These are phyloP conservation scores for Myxozyma mucilagina DNA, from an alignment of 805 yeast species.

Conservation along the genomic window DNA sequence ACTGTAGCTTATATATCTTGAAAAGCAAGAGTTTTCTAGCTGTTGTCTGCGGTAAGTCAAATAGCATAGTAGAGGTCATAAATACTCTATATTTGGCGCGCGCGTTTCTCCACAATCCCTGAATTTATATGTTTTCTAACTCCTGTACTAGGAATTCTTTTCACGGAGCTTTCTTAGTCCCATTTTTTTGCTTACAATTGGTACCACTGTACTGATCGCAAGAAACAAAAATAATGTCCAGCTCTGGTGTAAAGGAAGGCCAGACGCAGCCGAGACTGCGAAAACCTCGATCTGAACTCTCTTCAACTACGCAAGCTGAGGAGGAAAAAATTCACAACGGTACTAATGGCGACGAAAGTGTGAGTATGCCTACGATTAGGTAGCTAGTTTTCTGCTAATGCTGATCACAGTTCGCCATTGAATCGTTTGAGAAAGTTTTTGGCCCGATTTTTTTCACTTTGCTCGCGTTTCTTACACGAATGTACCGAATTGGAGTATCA, in stretches of 20 bases:
- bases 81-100: conserved; percentile 16
- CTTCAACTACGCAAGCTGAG: not conserved
- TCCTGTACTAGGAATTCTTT: too few relatives aligned
- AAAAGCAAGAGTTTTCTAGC: too few relatives aligned
- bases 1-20: too few relatives aligned
- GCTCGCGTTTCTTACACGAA: conserved; percentile 54
- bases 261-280: conserved; percentile 5
- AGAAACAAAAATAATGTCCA: not conserved
- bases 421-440: conserved; percentile 12
- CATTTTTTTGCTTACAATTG: not conserved
- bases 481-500: conserved; percentile 70
- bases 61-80: too few relatives aligned
- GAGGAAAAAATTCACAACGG: not conserved
- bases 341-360: not conserved
- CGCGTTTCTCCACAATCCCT: not conserved
- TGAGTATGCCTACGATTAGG: not conserved
- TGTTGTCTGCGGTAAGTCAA: too few relatives aligned
- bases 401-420: conserved; percentile 1
- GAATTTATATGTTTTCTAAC: not conserved
- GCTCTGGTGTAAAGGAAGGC: conserved; percentile 5
- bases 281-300: not conserved
- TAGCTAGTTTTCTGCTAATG: not conserved
- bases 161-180: not conserved
- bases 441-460: conserved; percentile 54
- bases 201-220: not conserved